A percentile compares a stretch with the other conserved stretches of the same genome.
phyloP scores from a whole-genome alignment of 331 rosid genomes.

The Ulmus americana region DNA sequence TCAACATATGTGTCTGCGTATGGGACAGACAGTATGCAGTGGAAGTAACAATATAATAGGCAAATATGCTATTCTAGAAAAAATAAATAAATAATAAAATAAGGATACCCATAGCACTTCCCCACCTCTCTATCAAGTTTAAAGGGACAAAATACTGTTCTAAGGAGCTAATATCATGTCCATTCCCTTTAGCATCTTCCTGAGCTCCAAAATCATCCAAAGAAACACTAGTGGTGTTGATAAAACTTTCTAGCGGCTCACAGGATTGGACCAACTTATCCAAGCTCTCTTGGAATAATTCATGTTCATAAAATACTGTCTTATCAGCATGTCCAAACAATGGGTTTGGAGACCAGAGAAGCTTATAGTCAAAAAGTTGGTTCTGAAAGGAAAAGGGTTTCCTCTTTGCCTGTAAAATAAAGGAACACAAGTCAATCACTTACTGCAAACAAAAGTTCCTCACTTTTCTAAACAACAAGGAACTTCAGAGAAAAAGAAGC shows the following conservation, averaged over 20 bases:
- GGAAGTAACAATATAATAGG: conserved; percentile 1
- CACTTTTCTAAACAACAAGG: conserved; percentile 2
- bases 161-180: conserved; percentile 21
- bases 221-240: conserved; percentile 19
- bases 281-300: conserved; percentile 36
- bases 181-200: conserved; percentile 25
- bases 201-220: conserved; percentile 18
- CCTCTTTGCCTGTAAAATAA: conserved; percentile 68
- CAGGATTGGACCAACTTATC: conserved; percentile 55
- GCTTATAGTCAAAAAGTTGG: conserved; percentile 37
- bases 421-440: conserved; percentile 10
- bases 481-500: conserved; percentile 14
- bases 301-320: conserved; percentile 28
- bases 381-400: conserved; percentile 50
- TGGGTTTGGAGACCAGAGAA: conserved; percentile 48
- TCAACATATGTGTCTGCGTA: not conserved
- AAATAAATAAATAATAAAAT: not conserved
- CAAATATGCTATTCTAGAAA: not conserved
- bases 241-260: conserved; percentile 51
- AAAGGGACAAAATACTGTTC: conserved; percentile 57
- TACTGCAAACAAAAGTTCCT: not conserved
- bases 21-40: not conserved
- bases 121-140: conserved; percentile 90
- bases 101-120: conserved; percentile 99
- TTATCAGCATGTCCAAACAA: conserved; percentile 39